These are phyloP conservation scores for Penicillium pulvis DNA, from an alignment of 495 filamentous ascomycete genomes.

Conservation along the genomic window DNA sequence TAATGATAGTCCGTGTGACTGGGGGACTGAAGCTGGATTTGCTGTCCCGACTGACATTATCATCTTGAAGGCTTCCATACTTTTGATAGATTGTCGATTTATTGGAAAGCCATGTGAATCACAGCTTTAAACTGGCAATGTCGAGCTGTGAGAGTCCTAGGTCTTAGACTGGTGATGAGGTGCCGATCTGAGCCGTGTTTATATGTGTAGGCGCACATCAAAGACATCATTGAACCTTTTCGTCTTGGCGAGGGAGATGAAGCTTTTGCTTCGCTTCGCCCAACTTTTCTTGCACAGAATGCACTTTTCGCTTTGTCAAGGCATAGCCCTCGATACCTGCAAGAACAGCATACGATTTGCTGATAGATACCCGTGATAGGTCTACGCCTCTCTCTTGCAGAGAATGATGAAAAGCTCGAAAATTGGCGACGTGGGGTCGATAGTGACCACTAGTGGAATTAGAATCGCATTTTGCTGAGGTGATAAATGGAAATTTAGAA, in stretches of 20 bases:
- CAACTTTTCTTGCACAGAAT: slow-evolving; percentile 43
- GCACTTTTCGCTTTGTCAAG: slow-evolving; percentile 59
- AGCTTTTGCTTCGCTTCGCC: slow-evolving; percentile 26
- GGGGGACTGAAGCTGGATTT: too few relatives aligned
- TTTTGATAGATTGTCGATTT: too few relatives aligned
- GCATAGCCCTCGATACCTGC: slow-evolving; percentile 81
- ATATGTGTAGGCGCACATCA: background rate
- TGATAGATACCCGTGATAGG: slow-evolving; percentile 74
- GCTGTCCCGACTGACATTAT: too few relatives aligned
- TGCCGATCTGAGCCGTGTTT: background rate
- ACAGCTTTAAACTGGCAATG: too few relatives aligned
- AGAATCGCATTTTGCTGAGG: slow-evolving; percentile 13
- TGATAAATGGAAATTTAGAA: background rate
- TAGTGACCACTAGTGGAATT: slow-evolving; percentile 72
- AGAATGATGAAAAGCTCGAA: slow-evolving; percentile 73
- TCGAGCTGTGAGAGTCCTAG: too few relatives aligned
- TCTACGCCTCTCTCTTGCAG: slow-evolving; percentile 76
- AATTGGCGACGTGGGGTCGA: slow-evolving; percentile 76
- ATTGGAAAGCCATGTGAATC: too few relatives aligned
- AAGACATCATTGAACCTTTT: background rate
- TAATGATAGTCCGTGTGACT: too few relatives aligned
- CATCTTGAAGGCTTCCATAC: too few relatives aligned
- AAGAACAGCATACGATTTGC: slow-evolving; percentile 77
- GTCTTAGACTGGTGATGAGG: background rate
- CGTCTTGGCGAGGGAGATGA: background rate